These are phyloP conservation scores for Entoloma clypeatum DNA, from an alignment of 1,284 basidiomycete genomes.

Conservation along the genomic window DNA sequence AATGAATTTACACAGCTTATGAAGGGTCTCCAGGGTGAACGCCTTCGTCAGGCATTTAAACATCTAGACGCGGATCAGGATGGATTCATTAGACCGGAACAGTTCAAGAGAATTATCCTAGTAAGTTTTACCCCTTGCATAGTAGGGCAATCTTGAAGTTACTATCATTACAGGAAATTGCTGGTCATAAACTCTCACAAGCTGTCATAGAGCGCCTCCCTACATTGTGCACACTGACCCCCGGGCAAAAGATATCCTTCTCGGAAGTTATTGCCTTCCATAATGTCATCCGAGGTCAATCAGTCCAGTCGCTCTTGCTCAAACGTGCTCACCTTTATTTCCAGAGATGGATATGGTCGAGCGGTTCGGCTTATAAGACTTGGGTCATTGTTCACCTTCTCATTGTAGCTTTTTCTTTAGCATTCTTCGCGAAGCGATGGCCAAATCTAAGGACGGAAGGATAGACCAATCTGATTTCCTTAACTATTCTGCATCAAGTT, in stretches of 20 bases:
- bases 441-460: conserved; percentile 89
- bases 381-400: not conserved
- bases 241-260: conserved; percentile 88
- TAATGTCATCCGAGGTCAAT: conserved; percentile 82
- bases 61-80: conserved; percentile 84
- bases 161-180: conserved; percentile 72
- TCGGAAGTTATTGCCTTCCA: conserved; percentile 95
- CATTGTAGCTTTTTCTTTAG: conserved; percentile 31
- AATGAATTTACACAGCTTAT: conserved; percentile 95
- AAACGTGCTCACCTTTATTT: conserved; percentile 11
- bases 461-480: conserved; percentile 84
- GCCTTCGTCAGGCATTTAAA: conserved; percentile 90
- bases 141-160: conserved; percentile 4
- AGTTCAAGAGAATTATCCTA: conserved; percentile 91
- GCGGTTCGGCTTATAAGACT: conserved; percentile 44
- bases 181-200: conserved; percentile 92
- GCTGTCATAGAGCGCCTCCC: conserved; percentile 86
- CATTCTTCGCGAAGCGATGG: conserved; percentile 80
- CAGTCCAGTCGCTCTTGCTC: conserved; percentile 10
- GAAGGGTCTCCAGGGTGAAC: conserved; percentile 95
- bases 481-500: conserved; percentile 67
- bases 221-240: conserved; percentile 81
- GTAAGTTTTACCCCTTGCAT: conserved; percentile 40
- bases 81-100: conserved; percentile 87
- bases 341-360: conserved; percentile 95